Evolutionary conservation across 2,329 filamentous ascomycete genomes (phyloP).

Genomic region (Trichoderma atrobrunneum): DNA sequence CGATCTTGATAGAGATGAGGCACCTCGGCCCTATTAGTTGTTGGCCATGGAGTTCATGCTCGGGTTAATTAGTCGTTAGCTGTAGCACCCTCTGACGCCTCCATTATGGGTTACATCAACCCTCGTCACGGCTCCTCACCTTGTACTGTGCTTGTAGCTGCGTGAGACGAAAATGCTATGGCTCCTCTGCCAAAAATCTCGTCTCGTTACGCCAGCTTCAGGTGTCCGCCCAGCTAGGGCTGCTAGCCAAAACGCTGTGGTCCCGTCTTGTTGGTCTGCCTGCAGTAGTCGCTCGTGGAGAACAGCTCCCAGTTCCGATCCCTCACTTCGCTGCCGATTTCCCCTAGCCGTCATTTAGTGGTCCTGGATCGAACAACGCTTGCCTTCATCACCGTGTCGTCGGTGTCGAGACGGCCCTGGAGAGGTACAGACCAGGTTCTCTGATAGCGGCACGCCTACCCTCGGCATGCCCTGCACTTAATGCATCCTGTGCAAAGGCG

Average conservation of each 20-base stretch:
- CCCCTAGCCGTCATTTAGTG: constrained; percentile 1
- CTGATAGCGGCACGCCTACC: constrained; percentile 18
- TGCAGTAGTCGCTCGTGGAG: constrained; percentile 16
- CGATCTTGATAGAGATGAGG: neutral
- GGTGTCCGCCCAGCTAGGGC: constrained; percentile 13
- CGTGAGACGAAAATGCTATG: constrained; percentile 5
- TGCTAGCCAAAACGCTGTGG: constrained; percentile 13
- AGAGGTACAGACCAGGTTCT: constrained; percentile 1
- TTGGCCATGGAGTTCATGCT: neutral
- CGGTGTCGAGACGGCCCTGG: constrained; percentile 3
- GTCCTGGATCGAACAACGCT: constrained; percentile 10
- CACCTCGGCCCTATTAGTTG: neutral
- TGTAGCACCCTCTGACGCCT: neutral
- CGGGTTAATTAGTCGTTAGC: neutral
- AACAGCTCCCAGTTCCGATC: constrained; percentile 11
- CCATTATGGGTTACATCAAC: constrained; percentile 16
- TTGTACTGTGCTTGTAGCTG: neutral
- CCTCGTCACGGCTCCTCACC: constrained; percentile 2
- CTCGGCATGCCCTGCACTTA: constrained; percentile 10
- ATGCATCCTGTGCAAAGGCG: neutral
- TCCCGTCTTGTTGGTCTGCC: constrained; percentile 10
- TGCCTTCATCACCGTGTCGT: neutral
- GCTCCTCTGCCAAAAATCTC: neutral
- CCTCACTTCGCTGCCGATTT: constrained; percentile 18
- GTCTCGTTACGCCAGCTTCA: neutral